Evolutionary conservation across 345 rosid genomes (phyloP).

Genomic region (Iberis pinnata): DNA sequence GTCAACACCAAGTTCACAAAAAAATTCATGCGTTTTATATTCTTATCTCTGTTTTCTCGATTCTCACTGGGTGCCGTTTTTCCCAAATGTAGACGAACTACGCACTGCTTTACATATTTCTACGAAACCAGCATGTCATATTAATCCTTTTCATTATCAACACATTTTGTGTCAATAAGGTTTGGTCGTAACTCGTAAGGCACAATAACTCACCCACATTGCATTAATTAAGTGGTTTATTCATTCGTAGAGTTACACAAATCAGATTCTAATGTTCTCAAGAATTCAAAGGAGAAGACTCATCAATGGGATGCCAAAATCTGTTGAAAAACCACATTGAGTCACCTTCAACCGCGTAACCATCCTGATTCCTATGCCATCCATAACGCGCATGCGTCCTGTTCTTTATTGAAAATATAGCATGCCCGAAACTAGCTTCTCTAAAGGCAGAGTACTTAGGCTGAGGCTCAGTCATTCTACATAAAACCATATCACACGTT

Average conservation of each 20-base stretch:
- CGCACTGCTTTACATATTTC: too few species aligned
- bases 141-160: too few species aligned
- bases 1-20: too few species aligned
- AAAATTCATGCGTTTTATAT: too few species aligned
- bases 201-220: background rate
- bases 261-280: constrained; percentile 12
- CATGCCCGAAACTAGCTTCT: constrained; percentile 93
- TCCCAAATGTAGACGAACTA: too few species aligned
- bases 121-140: too few species aligned
- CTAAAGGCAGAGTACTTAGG: constrained; percentile 83
- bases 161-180: too few species aligned
- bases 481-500: background rate
- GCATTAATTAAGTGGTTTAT: background rate
- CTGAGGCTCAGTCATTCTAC: constrained; percentile 87
- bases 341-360: constrained; percentile 72
- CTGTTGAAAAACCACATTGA: constrained; percentile 75
- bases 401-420: constrained; percentile 71
- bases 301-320: constrained; percentile 55
- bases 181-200: background rate
- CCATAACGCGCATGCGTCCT: constrained; percentile 65
- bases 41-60: too few species aligned
- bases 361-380: constrained; percentile 91
- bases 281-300: constrained; percentile 30
- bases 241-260: background rate
- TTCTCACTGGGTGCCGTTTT: too few species aligned